Evolutionary conservation across 1,284 basidiomycete species (phyloP), one percentile per base, ranked within the genome.

Genomic region (Pascua guehoae): DNA sequence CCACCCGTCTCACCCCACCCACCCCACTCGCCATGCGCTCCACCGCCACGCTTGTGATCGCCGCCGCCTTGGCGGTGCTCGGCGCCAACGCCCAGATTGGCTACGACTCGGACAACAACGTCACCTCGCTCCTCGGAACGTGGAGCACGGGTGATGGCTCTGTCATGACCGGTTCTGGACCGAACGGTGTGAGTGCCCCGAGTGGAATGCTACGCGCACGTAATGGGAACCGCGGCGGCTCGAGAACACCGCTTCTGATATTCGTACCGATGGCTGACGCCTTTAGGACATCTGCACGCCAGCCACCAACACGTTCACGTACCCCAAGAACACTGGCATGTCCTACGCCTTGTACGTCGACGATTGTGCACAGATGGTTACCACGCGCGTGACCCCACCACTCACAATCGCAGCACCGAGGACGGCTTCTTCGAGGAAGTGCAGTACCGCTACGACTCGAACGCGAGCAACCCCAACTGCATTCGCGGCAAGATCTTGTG

Each of bases 381-480:
- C 37, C 24, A 32, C 24, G 24, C 24, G 24, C 24, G 24, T 32
- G 24, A 32, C 24, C n/a, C 24, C 24, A 32, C 36, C 38, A 12
- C 57, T 60, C 38, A 57, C 57, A 45, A 32, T 39, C 24, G n/a
- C 61, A 89, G 77, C 71, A 78, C 77, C 60, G 70, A 79, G 51
- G 85, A 88, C 62, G 87, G 87, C 8, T 89, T 78, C 79, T 96
- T 88, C 65, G 93, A 97, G 76, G 82, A 90, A 71, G 84, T 91
- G 17, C 86, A 89, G 67, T 97, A 93, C 76, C 84, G 90, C 50
- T 93, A 93, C 79, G 82, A 80, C 42, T 79, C 85, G 56, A 96
- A 95, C 75, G 91, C 72, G 5, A 38, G 63, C 37, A 72, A 74
- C 58, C 76, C 74, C 38, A 43, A 62, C 5, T 77, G 75, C 60